Conservation (phyloP, 805 yeast species). For the Sugiyamaella qingdaonensis region DNA sequence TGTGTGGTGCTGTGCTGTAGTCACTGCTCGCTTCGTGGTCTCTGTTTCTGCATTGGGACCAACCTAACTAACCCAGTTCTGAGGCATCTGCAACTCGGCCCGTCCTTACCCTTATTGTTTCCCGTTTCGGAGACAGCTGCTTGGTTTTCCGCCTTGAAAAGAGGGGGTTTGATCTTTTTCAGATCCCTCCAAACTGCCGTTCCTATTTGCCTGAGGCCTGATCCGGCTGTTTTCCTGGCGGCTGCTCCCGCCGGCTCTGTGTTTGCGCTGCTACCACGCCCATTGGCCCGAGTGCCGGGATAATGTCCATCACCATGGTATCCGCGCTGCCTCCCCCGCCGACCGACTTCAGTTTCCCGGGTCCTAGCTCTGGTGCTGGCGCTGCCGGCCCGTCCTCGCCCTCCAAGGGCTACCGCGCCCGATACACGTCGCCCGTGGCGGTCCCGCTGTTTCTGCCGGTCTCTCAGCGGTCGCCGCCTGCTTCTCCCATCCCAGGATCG, state of each 20-base stretch:
- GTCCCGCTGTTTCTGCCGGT: not conserved
- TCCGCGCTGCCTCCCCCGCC: constrained; percentile 10
- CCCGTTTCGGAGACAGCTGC: no score
- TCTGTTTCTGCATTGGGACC: no score
- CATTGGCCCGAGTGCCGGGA: not conserved
- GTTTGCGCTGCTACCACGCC: not conserved
- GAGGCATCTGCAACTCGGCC: no score
- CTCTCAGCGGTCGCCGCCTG: not conserved
- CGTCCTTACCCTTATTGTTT: no score
- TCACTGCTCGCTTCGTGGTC: no score
- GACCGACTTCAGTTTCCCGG: constrained; percentile 16
- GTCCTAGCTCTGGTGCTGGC: constrained; percentile 3
- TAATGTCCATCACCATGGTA: constrained; percentile 11
- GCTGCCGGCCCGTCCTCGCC: constrained; percentile 1
- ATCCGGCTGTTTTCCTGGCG: not conserved
- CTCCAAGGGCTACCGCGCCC: not conserved
- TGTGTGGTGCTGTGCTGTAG: no score
- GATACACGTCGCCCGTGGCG: not conserved
- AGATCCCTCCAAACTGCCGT: not conserved
- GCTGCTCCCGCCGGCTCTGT: not conserved
- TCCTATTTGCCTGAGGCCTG: not conserved
- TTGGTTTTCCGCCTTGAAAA: no score
- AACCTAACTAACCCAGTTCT: no score
- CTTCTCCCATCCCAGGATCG: not conserved
- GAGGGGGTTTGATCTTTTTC: not conserved